These are phyloP conservation scores for Psophocarpus tetragonolobus DNA, from an alignment of 306 rosid genomes.

Conservation along the genomic window DNA sequence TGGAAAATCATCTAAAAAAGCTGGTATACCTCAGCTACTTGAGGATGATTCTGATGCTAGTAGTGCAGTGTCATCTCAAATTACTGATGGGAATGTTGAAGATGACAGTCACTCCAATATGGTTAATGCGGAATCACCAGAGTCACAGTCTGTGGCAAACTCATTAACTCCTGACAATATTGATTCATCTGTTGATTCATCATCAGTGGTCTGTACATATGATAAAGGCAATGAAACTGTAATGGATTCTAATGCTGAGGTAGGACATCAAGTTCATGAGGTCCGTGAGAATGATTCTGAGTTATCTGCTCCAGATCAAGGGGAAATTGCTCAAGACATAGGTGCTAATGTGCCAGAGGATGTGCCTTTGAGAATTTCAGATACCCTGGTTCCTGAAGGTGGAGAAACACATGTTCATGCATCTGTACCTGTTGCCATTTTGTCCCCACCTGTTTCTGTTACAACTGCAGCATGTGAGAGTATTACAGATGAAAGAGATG, in stretches of 20 bases:
- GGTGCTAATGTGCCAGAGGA: constrained; percentile 36
- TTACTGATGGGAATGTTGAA: constrained; percentile 50
- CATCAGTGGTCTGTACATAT: constrained; percentile 16
- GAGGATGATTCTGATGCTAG: constrained; percentile 61
- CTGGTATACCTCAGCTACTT: constrained; percentile 50
- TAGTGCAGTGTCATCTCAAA: constrained; percentile 37
- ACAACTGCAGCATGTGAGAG: constrained; percentile 34
- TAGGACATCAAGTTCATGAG: constrained; percentile 38
- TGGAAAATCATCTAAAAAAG: constrained; percentile 67
- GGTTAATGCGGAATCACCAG: constrained; percentile 38
- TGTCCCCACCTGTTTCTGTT: constrained; percentile 38
- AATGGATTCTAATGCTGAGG: constrained; percentile 40
- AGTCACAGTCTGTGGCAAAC: constrained; percentile 44
- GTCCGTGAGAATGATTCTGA: constrained; percentile 43
- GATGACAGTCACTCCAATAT: constrained; percentile 38
- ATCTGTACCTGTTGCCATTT: constrained; percentile 33
- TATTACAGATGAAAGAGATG: constrained; percentile 34
- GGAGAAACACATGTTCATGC: constrained; percentile 32
- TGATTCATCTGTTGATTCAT: constrained; percentile 42
- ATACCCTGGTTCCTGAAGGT: constrained; percentile 41
- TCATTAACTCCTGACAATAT: constrained; percentile 37
- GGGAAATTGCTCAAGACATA: constrained; percentile 27
- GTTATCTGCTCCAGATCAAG: constrained; percentile 37
- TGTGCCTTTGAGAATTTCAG: constrained; percentile 37
- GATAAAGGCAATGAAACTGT: constrained; percentile 35